These are phyloP conservation scores for Vanilla planifolia DNA, from an alignment of 106 monocot genomes.

Conservation along the genomic window DNA sequence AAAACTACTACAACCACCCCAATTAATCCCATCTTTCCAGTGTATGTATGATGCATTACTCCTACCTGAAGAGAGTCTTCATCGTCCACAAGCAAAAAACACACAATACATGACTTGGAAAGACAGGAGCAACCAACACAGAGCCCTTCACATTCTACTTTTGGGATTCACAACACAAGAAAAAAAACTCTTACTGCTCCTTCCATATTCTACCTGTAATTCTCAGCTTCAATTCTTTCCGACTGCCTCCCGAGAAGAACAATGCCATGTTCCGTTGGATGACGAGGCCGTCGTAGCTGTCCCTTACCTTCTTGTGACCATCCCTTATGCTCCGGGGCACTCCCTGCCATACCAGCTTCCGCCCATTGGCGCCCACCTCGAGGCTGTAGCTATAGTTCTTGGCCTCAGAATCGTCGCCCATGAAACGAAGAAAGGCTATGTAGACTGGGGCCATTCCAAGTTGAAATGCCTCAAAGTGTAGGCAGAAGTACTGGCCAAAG, in stretches of 20 bases:
- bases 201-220: constrained; percentile 20
- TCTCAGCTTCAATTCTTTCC: constrained; percentile 15
- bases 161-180: no score
- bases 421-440: constrained; percentile 18
- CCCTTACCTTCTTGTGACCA: constrained; percentile 21
- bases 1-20: no score
- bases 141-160: no score
- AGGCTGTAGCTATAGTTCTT: constrained; percentile 19
- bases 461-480: constrained; percentile 18
- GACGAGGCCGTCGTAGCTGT: constrained; percentile 19
- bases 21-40: no score
- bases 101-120: no score
- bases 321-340: constrained; percentile 24
- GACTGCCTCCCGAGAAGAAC: constrained; percentile 13
- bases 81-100: no score
- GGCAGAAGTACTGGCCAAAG: constrained; percentile 20
- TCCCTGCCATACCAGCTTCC: constrained; percentile 22
- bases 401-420: constrained; percentile 16
- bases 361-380: constrained; percentile 15
- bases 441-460: constrained; percentile 16
- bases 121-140: no score
- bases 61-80: no score
- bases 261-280: constrained; percentile 18
- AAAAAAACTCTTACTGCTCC: constrained; percentile 15
- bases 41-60: no score